A percentile compares a stretch with the other conserved stretches of the same genome.
phyloP scores from a whole-genome alignment of 2,329 filamentous ascomycete species.

The Sporothrix humicola region DNA sequence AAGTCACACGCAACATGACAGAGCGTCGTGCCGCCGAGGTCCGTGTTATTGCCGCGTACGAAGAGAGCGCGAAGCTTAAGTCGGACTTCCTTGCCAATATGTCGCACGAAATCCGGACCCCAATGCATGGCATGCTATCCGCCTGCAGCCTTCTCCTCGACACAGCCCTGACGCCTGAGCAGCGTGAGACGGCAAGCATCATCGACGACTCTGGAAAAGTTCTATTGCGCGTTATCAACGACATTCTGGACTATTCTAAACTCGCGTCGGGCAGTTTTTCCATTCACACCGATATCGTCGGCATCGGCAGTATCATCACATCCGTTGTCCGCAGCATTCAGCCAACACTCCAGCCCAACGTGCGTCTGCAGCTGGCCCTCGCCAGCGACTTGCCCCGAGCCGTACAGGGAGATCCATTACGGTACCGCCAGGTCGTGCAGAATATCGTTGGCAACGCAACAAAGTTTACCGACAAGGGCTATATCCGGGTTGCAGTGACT shows the following conservation, averaged over 20 bases:
- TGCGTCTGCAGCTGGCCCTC: constrained; percentile 53
- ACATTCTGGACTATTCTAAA: constrained; percentile 71
- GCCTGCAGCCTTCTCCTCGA: constrained; percentile 63
- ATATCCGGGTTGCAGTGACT: constrained; percentile 53
- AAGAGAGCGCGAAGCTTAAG: constrained; percentile 67
- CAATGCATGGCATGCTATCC: constrained; percentile 67
- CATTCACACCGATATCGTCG: constrained; percentile 59
- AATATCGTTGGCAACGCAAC: constrained; percentile 66
- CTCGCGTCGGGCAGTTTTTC: constrained; percentile 65
- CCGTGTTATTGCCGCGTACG: constrained; percentile 62
- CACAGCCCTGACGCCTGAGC: constrained; percentile 57
- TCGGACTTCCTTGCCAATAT: constrained; percentile 68
- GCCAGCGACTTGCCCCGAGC: constrained; percentile 55
- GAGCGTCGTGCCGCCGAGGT: constrained; percentile 61
- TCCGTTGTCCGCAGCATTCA: constrained; percentile 59
- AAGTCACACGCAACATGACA: constrained; percentile 63
- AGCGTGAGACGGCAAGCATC: constrained; percentile 61
- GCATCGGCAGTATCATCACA: constrained; percentile 52
- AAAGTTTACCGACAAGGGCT: constrained; percentile 65
- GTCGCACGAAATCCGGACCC: constrained; percentile 68
- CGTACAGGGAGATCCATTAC: constrained; percentile 62
- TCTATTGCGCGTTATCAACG: constrained; percentile 66
- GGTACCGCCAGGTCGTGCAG: constrained; percentile 67
- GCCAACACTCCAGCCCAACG: constrained; percentile 52
- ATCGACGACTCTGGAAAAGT: constrained; percentile 65